A percentile compares a stretch with the other conserved stretches of the same genome.
Evolutionary conservation across 2,329 filamentous ascomycete genomes (phyloP).

Genomic region (Endoconidiophora polonica): DNA sequence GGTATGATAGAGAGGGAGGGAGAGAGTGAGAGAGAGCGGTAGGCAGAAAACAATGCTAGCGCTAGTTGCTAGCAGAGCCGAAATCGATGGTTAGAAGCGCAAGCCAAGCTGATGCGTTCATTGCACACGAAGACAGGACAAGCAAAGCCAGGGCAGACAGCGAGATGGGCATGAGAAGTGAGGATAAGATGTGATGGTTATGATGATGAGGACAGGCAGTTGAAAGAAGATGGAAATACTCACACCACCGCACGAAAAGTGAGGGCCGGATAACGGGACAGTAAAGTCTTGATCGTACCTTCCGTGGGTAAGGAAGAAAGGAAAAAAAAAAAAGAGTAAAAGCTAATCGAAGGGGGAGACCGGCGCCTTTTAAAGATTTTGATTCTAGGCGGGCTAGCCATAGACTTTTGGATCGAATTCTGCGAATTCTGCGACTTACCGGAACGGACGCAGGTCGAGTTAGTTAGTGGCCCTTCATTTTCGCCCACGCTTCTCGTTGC

Average conservation of each 20-base stretch:
- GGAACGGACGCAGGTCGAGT: too few species aligned
- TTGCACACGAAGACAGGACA: neutral
- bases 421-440: too few species aligned
- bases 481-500: neutral
- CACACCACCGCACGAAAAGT: conserved; percentile 30
- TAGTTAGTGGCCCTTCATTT: neutral
- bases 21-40: conserved; percentile 16
- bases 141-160: neutral
- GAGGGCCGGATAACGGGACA: conserved; percentile 20
- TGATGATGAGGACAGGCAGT: conserved; percentile 24
- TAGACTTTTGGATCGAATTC: neutral
- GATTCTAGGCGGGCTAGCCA: conserved; percentile 1
- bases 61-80: neutral
- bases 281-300: conserved; percentile 21
- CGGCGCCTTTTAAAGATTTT: conserved; percentile 6
- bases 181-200: conserved; percentile 21
- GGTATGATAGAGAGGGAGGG: conserved; percentile 2
- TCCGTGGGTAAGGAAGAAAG: conserved; percentile 32
- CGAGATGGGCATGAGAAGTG: neutral
- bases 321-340: conserved; percentile 20
- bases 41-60: neutral
- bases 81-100: neutral
- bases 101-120: neutral
- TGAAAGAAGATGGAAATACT: conserved; percentile 15
- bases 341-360: conserved; percentile 1